A percentile compares a stretch with the other conserved stretches of the same genome.
Conservation (phyloP, 2,329 filamentous ascomycete genomes). For the Alternaria ventricosa region DNA sequence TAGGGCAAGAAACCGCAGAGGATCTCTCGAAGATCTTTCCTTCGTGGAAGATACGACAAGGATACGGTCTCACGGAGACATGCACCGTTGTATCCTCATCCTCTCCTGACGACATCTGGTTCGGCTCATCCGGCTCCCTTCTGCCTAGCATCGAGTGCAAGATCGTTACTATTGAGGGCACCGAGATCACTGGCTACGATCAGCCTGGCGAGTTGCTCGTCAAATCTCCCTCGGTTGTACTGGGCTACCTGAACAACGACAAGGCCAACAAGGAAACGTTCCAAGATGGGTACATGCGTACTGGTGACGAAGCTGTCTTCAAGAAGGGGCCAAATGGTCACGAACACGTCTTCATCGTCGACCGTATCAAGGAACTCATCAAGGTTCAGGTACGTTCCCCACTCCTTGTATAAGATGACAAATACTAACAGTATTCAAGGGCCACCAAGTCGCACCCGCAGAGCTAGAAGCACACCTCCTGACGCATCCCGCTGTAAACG, state of each 20-base stretch:
- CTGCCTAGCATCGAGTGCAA: conserved; percentile 70
- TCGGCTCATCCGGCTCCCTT: conserved; percentile 75
- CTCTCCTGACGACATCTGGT: conserved; percentile 67
- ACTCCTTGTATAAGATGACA: background rate
- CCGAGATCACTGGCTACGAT: conserved; percentile 70
- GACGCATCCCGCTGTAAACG: conserved; percentile 74
- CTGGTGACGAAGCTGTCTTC: conserved; percentile 75
- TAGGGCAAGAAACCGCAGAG: conserved; percentile 74
- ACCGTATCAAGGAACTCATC: conserved; percentile 80
- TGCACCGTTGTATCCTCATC: conserved; percentile 71
- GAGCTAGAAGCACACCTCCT: conserved; percentile 83
- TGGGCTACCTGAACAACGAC: conserved; percentile 88
- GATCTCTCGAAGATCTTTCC: conserved; percentile 69
- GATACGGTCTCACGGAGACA: conserved; percentile 82
- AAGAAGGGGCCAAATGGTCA: conserved; percentile 66
- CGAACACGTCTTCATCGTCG: conserved; percentile 85
- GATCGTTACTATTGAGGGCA: conserved; percentile 71
- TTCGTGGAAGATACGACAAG: conserved; percentile 70
- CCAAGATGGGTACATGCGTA: conserved; percentile 77
- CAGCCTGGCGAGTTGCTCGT: conserved; percentile 75
- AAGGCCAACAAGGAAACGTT: conserved; percentile 85
- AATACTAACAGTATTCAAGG: conserved; percentile 54
- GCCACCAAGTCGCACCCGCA: conserved; percentile 81
- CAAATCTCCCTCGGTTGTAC: conserved; percentile 67
- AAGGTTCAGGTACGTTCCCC: conserved; percentile 71